Evolutionary conservation across 441 rosid species (phyloP), one percentile per base, ranked within the genome.

Genomic region (Adansonia madagascariensis): DNA sequence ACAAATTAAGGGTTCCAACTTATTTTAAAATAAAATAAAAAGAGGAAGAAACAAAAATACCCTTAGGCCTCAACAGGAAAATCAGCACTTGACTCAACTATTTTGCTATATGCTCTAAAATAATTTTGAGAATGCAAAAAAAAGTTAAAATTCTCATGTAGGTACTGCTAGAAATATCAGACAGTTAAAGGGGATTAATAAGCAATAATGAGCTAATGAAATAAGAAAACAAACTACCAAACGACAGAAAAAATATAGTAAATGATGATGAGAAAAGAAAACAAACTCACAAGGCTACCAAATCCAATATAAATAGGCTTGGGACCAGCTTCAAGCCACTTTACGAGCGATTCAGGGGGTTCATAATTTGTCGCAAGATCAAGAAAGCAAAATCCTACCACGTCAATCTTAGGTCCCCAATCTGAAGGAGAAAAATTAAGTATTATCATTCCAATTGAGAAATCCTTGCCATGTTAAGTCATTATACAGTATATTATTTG

Each of bases 351-450:
- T 80, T 88, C 92, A 1, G 98, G 98, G 86, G 99, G 99, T 80
- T 89, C 97, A 88, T 93, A 97, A 77, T 94, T 94, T 78, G 98
- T 89, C 72, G 98, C 97, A 66, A 97, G 98, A 90, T 97, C 98
- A 82, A 97, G 99, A 84, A 94, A 97, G 88, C 95, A 94, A 85
- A 94, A 97, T 27, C 99, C 99, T 59, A 97, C 98, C 61, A 97
- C 99, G 76, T 97, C 99, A 77, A 91, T 81, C 80, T 93, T 95
- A 24, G 92, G 89, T 43, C 99, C 99, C 99, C 99, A 97, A 80
- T 97, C 98, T 97, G 91, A 73, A 75, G 17, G 80, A 50, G 77
- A 46, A 49, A 65, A 59, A 74, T 4, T 60, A 75, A 59, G 82
- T 75, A 65, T 64, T 62, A 79, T 75, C 63, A 61, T 76, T 81